Evolutionary conservation across 2,329 filamentous ascomycete genomes (phyloP).

Genomic region (Camptophora hylomeconis): DNA sequence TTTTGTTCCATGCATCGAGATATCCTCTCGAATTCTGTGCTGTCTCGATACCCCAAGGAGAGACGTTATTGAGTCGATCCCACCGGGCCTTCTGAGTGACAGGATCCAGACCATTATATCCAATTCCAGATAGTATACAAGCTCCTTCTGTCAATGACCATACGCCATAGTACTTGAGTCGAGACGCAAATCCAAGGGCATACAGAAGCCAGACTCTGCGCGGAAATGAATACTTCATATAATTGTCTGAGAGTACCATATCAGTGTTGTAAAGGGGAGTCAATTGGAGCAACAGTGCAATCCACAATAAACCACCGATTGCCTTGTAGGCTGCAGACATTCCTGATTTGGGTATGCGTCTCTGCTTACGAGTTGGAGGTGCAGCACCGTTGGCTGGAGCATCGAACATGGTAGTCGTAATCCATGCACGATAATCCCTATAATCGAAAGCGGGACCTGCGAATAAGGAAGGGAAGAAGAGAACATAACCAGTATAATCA

Average conservation of each 20-base stretch:
- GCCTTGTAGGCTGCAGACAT: conserved; percentile 73
- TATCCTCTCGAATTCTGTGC: conserved; percentile 92
- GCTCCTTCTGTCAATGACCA: conserved; percentile 89
- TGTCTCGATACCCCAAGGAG: conserved; percentile 70
- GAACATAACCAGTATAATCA: conserved; percentile 78
- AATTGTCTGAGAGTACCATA: conserved; percentile 53
- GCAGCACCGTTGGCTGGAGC: conserved; percentile 66
- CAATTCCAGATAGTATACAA: conserved; percentile 84
- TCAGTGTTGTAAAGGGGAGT: conserved; percentile 52
- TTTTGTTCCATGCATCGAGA: conserved; percentile 93
- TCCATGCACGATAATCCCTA: conserved; percentile 80
- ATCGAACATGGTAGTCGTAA: conserved; percentile 91
- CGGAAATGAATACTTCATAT: conserved; percentile 53
- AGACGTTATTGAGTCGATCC: conserved; percentile 82
- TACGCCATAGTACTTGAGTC: conserved; percentile 92
- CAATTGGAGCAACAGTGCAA: conserved; percentile 63
- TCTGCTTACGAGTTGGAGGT: conserved; percentile 74
- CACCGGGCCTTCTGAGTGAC: conserved; percentile 75
- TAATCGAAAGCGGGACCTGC: conserved; percentile 90
- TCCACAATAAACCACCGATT: conserved; percentile 61
- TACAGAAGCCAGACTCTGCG: conserved; percentile 68
- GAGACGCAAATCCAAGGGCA: conserved; percentile 67
- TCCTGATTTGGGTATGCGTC: conserved; percentile 82
- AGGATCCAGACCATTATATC: conserved; percentile 85
- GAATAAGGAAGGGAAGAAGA: conserved; percentile 89